Conservation (phyloP, 2,329 filamentous ascomycete species). For the Monosporascus sp. region DNA sequence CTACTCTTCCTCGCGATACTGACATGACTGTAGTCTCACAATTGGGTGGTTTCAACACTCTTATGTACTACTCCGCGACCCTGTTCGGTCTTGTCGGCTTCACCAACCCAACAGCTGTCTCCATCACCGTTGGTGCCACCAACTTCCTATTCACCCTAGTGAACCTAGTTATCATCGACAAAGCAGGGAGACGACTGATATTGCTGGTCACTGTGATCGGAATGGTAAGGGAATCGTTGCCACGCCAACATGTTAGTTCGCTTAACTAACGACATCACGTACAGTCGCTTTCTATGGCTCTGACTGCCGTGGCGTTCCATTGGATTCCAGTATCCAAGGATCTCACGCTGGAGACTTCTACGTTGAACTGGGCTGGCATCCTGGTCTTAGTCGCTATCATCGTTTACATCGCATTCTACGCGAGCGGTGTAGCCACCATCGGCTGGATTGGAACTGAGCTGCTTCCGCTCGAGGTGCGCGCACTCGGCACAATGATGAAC, state of each 20-base stretch:
- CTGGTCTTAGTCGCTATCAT: conserved; percentile 35
- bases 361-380: conserved; percentile 27
- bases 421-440: conserved; percentile 34
- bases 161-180: conserved; percentile 36
- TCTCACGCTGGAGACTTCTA: conserved; percentile 25
- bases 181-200: conserved; percentile 33
- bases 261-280: neutral
- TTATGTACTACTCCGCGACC: conserved; percentile 15
- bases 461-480: conserved; percentile 39
- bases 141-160: conserved; percentile 41
- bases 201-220: conserved; percentile 33
- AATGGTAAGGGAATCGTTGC: conserved; percentile 25
- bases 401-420: conserved; percentile 36
- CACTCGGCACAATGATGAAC: conserved; percentile 37
- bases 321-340: conserved; percentile 36
- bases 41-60: conserved; percentile 17
- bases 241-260: neutral
- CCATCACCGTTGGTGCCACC: conserved; percentile 32
- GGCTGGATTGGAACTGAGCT: conserved; percentile 38
- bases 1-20: neutral
- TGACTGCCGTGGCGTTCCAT: conserved; percentile 34
- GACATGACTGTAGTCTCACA: conserved; percentile 28
- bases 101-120: conserved; percentile 36
- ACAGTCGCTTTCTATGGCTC: conserved; percentile 25
- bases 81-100: conserved; percentile 35